A percentile compares a stretch with the other conserved stretches of the same genome.
phyloP scores from a whole-genome alignment of 148 eudicot species.

The Rhododendron simsii region DNA sequence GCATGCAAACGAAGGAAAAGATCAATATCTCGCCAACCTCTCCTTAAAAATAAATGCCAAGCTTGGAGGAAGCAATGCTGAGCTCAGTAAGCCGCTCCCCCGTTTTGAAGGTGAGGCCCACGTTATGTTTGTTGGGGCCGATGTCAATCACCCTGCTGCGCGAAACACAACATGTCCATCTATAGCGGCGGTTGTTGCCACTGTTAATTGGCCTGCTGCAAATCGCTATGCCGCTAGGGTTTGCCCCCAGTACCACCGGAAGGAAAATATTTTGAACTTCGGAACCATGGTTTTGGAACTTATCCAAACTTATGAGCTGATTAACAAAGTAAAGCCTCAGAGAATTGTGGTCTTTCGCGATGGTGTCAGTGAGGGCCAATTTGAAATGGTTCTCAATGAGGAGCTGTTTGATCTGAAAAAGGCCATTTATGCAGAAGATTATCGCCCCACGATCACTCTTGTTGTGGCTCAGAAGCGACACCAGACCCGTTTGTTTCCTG shows the following conservation, averaged over 20 bases:
- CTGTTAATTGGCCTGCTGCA: constrained; percentile 51
- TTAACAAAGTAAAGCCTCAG: constrained; percentile 32
- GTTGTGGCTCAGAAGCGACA: constrained; percentile 55
- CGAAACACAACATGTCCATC: constrained; percentile 29
- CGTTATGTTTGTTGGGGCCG: constrained; percentile 59
- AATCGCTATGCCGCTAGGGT: constrained; percentile 46
- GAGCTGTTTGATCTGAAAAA: constrained; percentile 36
- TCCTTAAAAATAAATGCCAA: constrained; percentile 79
- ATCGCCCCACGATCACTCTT: constrained; percentile 34
- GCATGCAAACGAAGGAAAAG: constrained; percentile 35
- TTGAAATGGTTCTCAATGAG: constrained; percentile 45
- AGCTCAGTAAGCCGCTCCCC: constrained; percentile 39
- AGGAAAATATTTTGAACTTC: constrained; percentile 35
- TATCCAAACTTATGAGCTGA: constrained; percentile 22
- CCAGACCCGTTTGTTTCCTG: constrained; percentile 40
- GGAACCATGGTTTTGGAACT: constrained; percentile 41
- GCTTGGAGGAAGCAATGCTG: constrained; percentile 70
- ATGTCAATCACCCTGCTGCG: constrained; percentile 50
- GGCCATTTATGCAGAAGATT: constrained; percentile 18
- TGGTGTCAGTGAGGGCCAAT: constrained; percentile 54
- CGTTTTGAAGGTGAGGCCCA: constrained; percentile 29
- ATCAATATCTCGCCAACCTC: constrained; percentile 66
- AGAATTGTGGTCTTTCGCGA: constrained; percentile 49
- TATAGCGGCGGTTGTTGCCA: constrained; percentile 48
- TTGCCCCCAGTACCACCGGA: constrained; percentile 28